Conservation (phyloP, 306 rosid species). For the Dicorynia guianensis region DNA sequence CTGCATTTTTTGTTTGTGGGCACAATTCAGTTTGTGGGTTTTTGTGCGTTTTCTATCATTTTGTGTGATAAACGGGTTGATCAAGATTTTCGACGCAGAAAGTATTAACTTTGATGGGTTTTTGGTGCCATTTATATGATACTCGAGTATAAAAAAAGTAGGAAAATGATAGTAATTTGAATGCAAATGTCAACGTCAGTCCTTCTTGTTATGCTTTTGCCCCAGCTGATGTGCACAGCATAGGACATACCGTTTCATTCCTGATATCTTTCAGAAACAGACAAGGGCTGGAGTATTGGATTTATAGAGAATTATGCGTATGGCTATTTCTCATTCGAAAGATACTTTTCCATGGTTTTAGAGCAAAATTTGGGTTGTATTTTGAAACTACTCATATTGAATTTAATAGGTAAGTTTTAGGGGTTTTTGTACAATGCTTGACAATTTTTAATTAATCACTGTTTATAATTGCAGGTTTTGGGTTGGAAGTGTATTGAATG, state of each 20-base stretch:
- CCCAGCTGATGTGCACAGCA: conserved; percentile 26
- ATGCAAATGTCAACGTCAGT: conserved; percentile 27
- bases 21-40: conserved; percentile 6
- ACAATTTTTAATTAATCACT: conserved; percentile 14
- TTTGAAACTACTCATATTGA: too few relatives aligned
- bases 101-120: background rate
- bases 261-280: background rate
- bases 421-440: conserved; percentile 25
- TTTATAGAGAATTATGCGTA: background rate
- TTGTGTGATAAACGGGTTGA: conserved; percentile 24
- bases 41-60: background rate
- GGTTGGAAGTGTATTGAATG: conserved; percentile 55
- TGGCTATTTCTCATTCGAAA: background rate
- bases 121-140: background rate
- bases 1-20: conserved; percentile 10
- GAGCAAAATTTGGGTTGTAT: background rate
- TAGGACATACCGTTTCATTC: background rate
- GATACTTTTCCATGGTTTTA: conserved; percentile 13
- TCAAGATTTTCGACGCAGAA: conserved; percentile 12
- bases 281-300: conserved; percentile 12
- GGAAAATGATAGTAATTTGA: conserved; percentile 23
- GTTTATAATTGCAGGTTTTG: conserved; percentile 43
- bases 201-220: conserved; percentile 22
- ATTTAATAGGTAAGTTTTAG: conserved; percentile 18
- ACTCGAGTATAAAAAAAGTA: background rate